Evolutionary conservation across 768 basidiomycete species (phyloP).

Genomic region (Trametes elegans): DNA sequence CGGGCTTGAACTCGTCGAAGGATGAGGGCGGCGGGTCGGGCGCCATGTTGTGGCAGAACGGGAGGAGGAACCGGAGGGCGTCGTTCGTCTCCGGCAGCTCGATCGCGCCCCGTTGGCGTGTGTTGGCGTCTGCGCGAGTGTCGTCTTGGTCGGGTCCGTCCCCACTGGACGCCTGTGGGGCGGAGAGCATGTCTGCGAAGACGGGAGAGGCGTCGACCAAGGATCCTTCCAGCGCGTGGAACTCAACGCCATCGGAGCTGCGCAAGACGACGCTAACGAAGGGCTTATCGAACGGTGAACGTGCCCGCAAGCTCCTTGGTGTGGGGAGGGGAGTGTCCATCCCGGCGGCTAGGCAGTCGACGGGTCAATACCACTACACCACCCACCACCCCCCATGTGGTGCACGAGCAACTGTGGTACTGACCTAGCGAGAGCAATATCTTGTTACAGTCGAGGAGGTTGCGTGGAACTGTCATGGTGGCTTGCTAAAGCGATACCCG

Average conservation of each 20-base stretch:
- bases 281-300: slow-evolving; percentile 14
- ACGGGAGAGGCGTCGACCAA: slow-evolving; percentile 15
- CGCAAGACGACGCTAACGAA: slow-evolving; percentile 14
- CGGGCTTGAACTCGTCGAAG: slow-evolving; percentile 48
- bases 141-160: too few relatives aligned
- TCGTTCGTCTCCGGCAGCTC: slow-evolving; percentile 1
- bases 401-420: too few relatives aligned
- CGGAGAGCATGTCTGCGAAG: slow-evolving; percentile 18
- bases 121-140: not conserved
- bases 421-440: too few relatives aligned
- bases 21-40: slow-evolving; percentile 43
- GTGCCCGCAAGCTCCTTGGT: not conserved
- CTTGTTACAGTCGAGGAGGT: too few relatives aligned
- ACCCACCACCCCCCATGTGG: too few relatives aligned
- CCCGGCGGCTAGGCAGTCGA: too few relatives aligned
- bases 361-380: too few relatives aligned
- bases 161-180: not conserved
- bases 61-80: not conserved
- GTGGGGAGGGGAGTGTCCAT: not conserved
- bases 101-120: slow-evolving; percentile 29
- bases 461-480: too few relatives aligned
- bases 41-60: not conserved
- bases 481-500: too few relatives aligned
- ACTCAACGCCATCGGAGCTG: slow-evolving; percentile 19
- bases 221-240: slow-evolving; percentile 10